Evolutionary conservation across 1,139 yeast genomes (phyloP), one percentile per base, ranked within the genome.

Genomic region (Insectozyma bohioensis): DNA sequence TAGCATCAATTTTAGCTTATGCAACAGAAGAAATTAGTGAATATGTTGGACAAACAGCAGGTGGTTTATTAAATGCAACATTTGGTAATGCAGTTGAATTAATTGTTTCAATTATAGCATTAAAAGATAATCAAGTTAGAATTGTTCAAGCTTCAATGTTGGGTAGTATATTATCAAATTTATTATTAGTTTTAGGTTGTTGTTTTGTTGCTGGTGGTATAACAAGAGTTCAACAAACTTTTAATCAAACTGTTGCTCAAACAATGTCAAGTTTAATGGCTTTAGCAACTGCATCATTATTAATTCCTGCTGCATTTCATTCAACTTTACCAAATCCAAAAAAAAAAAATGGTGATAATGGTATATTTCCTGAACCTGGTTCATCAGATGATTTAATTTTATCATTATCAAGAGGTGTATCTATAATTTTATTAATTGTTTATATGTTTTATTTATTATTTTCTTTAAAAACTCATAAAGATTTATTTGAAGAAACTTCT

Each of bases 141-240:
- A 90, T 92, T 51, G 98, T 94, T 26, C 96, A 92, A 61, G 95
- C 97, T 2, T 84, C 95, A 20, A 92, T 92, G 97, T 72, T 92
- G 40, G 98, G 98, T 20, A 85, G 95, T 35, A 85, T 92, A 42
- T 70, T 92, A 38, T 85, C 95, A 33, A 92, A 92, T 59, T 64
- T 88, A 49, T 67, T 92, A 41, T 72, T 94, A 40, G 98, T 92
- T 5, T 71, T 92, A 41, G 98, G 98, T n/a, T 84, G 95, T 59
- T 88, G 97, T 54, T 94, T 92, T 55, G 63, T 92, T 20, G 92
- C 88, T 31, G 98, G 98, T 36, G 98, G 98, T 11, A 72, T 81
- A 54, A 83, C 85, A 46, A 75, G 94, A 41, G 73, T 81, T 27
- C 95, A 85, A 56, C 98, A 92, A 59, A 74, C 75, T 4, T 92